Evolutionary conservation across 352 stramenopile genomes (phyloP).

Genomic region (Phytophthora tubulina): DNA sequence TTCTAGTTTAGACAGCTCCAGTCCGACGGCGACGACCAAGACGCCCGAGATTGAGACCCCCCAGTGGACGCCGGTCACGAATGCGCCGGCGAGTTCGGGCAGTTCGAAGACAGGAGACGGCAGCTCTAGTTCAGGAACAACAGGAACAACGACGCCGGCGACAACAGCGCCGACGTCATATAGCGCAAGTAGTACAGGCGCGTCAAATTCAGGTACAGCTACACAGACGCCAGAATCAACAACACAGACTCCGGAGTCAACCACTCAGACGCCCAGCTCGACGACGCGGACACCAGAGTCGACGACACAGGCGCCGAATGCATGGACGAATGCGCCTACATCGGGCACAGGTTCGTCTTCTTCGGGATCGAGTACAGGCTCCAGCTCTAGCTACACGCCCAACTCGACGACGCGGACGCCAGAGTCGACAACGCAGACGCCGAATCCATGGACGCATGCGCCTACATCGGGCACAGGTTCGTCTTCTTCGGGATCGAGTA

Average conservation of each 20-base stretch:
- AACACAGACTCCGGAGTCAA: conserved; percentile 1
- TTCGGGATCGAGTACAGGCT: neutral
- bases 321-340: neutral
- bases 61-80: conserved; percentile 12
- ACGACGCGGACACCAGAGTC: conserved; percentile 17
- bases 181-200: conserved; percentile 14
- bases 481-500: neutral
- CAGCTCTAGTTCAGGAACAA: conserved; percentile 12
- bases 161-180: conserved; percentile 11
- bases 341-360: neutral
- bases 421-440: conserved; percentile 9
- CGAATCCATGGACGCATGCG: neutral
- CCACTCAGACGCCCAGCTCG: conserved; percentile 4
- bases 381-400: conserved; percentile 8
- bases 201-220: conserved; percentile 15
- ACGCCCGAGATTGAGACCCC: conserved; percentile 5
- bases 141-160: conserved; percentile 8
- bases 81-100: conserved; percentile 7
- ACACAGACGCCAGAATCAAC: conserved; percentile 4
- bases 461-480: neutral
- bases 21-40: conserved; percentile 6
- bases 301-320: conserved; percentile 4
- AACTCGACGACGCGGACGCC: conserved; percentile 9
- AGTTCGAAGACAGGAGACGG: conserved; percentile 1
- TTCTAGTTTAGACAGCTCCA: conserved; percentile 5